Evolutionary conservation across 805 yeast genomes (phyloP), one percentile per base, ranked within the genome.

Genomic region (Candida sanyiensis): DNA sequence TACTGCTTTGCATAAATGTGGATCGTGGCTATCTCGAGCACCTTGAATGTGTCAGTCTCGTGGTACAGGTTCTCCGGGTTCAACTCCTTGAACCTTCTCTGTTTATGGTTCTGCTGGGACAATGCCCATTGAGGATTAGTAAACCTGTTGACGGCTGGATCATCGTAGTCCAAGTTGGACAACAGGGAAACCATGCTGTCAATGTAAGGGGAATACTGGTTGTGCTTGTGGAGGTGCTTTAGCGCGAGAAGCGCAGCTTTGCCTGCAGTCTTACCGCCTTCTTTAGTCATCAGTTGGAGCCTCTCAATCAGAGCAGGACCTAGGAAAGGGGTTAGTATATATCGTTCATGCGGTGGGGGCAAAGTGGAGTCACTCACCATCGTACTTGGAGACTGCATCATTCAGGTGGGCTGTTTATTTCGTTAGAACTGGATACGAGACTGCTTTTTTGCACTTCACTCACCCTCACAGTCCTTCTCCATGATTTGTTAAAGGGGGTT

Each of bases 231-330:
- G 16, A 49, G 24, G 28, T 48, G 46, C 12, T 41, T 42, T 30
- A 52, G 40, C 1, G 54, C 57, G 4, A 37, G 35, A 8, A 36
- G 19, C 1, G 57, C 47, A 1, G 53, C 54, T 8, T 16, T 18
- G 6, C 30, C 35, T 5, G 50, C 38, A 6, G 18, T 13, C 1
- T 32, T 19, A 5, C 36, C 38, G 10, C 43, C 45, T 9, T 28
- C 29, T 2, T 29, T 37, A 1, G 39, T 42, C 3, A 51, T 22
- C 10, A 44, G 40, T 8, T 40, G 46, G 5, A 51, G 42, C 15
- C 49, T 42, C 33, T 51, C 56, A 5, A 52, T 38, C 6, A 51
- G 37, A 10, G 46, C 33, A 3, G 57, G 57, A 2, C 52, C 52
- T 48, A 7, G 26, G n/a, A 7, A 4, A 15, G 9, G 16, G n/a